Base-by-base conservation (phyloP, 768 basidiomycete genomes). In the Mrakia frigida region DNA sequence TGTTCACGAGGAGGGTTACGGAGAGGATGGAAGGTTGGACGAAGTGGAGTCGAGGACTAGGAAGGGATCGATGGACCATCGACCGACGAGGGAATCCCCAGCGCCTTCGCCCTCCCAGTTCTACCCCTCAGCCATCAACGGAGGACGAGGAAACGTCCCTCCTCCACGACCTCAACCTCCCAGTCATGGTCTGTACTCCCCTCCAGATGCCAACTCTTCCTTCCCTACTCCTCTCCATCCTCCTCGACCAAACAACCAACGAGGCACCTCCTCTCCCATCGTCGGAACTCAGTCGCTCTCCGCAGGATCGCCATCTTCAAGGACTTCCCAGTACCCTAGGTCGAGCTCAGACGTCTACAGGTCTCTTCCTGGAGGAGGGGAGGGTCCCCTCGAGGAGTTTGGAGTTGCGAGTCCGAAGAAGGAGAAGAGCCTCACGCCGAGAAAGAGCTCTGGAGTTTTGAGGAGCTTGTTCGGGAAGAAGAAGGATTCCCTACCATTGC, bases 391-490 rank as follows among this genome's bases (percentile, higher is more conserved):
- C 37, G 70, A 63, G 23, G 37, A 52, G 37, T 71, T 50, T 67
- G 61, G 60, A 9, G 35, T 39, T 23, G 70, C 28, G 0, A 68
- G 60, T 23, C 50, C 46, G 18, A 71, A 77, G 43, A 65, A 71
- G 71, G 39, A 65, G 52, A 77, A 61, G 41, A 70, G 25, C 10
- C 28, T 59, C 28, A 77, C 76, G n/a, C 76, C 76, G n/a, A 63
- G 61, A 31, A 77, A 77, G 71, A 73, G 76, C 63, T 77, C 71
- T 21, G 76, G 76, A n/a, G 76, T 73, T 5, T 53, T 77, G 4
- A 46, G 76, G n/a, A 68, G 72, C n/a, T 53, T 77, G 61, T 77
- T 77, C 37, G 76, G 76, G 33, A 77, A 77, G 52, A 73, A 73
- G 52, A 77, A 77, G 71, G 76, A 77, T 5, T 56, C 71, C 31